Evolutionary conservation across 371 early-diverging fungal species (phyloP), one percentile per base, ranked within the genome.

Genomic region (Mucor indicus): DNA sequence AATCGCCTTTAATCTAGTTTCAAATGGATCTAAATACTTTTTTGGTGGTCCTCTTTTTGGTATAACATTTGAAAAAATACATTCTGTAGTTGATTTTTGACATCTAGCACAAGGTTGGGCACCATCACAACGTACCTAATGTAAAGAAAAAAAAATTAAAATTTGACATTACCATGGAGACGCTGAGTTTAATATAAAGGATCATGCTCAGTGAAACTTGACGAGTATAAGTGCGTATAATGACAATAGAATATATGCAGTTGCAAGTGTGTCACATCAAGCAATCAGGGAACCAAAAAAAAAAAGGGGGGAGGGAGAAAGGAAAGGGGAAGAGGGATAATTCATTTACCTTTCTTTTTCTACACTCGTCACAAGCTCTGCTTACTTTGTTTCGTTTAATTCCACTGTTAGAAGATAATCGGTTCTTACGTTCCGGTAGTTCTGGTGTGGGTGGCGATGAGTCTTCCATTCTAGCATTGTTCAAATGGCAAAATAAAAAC

Each of bases 61-160:
- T 29, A 63, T 45, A 10, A 61, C 61, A 16, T 60, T 75, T 32
- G 56, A 72, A 53, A 65, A 76, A n/a, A 61, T 55, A 48, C 76
- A 76, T 30, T 64, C 66, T 25, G 54, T 52, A 6, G 59, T 41
- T 22, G 68, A 55, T 39, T 62, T 62, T 50, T 60, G 64, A 50
- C 76, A 76, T 20, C 72, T 65, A 30, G 44, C 49, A 32, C 72
- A 76, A 30, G 76, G 76, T 29, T 67, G 68, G 24, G 61, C 71
- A 23, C 76, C 76, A 60, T 76, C 68, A 44, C 76, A 76, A 38
- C 67, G 68, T 12, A 76, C 70, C 76, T 76, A 44, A 12, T 29
- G 30, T 29, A 8, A 32, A 22, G 37, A 23, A 10, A 49, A 27
- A 32, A n/a, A 45, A 39, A 11, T 5, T 30, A 35, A 38, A 39